Base-by-base conservation (phyloP, 1,284 basidiomycete genomes). In the Ustilago trichophora region DNA sequence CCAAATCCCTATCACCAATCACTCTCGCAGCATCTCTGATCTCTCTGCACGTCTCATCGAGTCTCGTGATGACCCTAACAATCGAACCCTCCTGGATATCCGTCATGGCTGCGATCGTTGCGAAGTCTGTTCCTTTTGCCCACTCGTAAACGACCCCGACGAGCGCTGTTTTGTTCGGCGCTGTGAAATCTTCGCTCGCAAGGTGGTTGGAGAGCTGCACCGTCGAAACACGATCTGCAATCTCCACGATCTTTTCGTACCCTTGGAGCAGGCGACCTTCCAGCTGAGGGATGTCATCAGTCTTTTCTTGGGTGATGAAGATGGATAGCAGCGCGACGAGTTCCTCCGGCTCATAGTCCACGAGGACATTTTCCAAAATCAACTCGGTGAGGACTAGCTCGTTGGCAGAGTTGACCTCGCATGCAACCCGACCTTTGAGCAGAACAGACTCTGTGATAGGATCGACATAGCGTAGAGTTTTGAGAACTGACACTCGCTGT, bases 261-360 rank as follows among this genome's bases (percentile, higher is more conserved):
- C 94, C 96, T 69, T 85, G 64, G 9, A 68, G 85, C 13, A 98
- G 85, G 75, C 88, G 90, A 6, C 88, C 86, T 2, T 91, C 87
- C 37, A 98, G 86, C 6, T 86, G 83, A 15, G 94, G 93, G 73
- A 94, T 90, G 6, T 88, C 85, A 16, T 94, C 92, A 10, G 92
- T 93, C 84, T 97, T 98, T 78, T 98, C 96, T 80, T 97, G 93
- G 82, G 98, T 98, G 25, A 98, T 89, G 78, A 99, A 98, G 75
- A 91, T 91, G 4, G 94, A 97, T 3, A 99, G 86, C 26, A 99
- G 86, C 1, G 96, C 95, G n/a, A 97, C 95, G 35, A 94, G 91
- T 83, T 98, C 95, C 82, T 93, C 92, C 0, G 96, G 92, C 44
- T 92, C 91, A 82, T 92, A 98, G 16, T 85, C 85, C 4, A 91